phyloP scores from a whole-genome alignment of 2,329 filamentous ascomycete species.

The Triangularia verruculosa region DNA sequence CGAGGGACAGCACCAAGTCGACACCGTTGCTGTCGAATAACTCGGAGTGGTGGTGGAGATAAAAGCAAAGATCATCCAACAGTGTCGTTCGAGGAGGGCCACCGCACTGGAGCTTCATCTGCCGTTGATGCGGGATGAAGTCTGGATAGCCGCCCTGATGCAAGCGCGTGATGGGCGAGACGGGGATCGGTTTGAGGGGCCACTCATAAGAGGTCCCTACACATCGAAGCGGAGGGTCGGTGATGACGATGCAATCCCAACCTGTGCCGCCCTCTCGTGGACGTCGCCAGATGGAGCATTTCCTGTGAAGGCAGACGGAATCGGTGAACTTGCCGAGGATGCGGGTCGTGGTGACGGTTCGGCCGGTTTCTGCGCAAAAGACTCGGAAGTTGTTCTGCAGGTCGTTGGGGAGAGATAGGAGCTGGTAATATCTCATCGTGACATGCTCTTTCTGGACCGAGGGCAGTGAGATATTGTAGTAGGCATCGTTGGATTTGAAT shows the following conservation, averaged over 20 bases:
- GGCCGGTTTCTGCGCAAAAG: neutral
- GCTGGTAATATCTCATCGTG: slow-evolving; percentile 1
- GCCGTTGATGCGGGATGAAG: neutral
- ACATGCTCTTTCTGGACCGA: neutral
- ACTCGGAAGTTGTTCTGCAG: neutral
- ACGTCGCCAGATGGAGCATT: neutral
- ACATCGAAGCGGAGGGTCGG: neutral
- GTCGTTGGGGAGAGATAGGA: neutral
- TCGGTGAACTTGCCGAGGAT: neutral
- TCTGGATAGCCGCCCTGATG: neutral
- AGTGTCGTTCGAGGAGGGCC: neutral
- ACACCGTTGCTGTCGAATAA: neutral
- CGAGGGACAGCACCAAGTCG: neutral
- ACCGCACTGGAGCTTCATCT: neutral
- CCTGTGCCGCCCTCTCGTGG: neutral
- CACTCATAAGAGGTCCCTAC: neutral
- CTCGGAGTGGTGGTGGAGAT: neutral
- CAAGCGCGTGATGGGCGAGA: neutral
- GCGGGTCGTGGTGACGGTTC: neutral
- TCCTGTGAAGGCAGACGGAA: neutral
- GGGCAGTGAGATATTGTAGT: neutral
- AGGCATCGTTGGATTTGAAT: neutral
- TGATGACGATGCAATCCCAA: neutral
- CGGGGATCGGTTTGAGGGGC: neutral
- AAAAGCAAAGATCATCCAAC: neutral